Base-by-base conservation (phyloP, 345 rosid genomes). In the Eucalyptus sideroxylon region DNA sequence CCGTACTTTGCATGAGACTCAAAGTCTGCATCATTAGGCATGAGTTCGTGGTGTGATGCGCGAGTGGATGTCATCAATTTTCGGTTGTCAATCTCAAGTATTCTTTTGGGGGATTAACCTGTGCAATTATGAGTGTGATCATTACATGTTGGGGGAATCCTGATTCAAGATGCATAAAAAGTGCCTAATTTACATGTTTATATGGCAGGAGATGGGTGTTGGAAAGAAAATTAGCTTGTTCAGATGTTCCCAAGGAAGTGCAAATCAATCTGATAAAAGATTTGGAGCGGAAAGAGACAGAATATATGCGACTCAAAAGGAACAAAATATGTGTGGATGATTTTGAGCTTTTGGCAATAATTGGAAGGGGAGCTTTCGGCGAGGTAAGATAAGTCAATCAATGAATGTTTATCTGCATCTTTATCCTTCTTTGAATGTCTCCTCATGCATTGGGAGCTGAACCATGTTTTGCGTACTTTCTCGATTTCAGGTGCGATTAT, bases 251-350 rank as follows among this genome's bases (percentile, higher is more conserved):
- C 51, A 95, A 94, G 91, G 99, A 96, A 92, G 99, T 96, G 90
- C 97, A 96, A 90, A 95, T 97, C 88, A 93, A 91, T 95, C 93
- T 96, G 94, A 96, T 97, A 86, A 97, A 96, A 92, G 99, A 97
- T 93, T 92, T 97, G 62, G 99, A 97, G 94, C 92, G 98, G 89
- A 96, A 97, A 92, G 99, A 96, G 95, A 97, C 99, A 3, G 98
- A 97, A 87, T 97, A 95, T 90, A 97, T 96, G 96, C 95, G 99
- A 90, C 97, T 97, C 47, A 97, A 95, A 94, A 96, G 99, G 95
- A 94, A 96, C 93, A 97, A 93, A 93, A 95, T 96, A 86, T 96
- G 97, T 87, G 99, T 94, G 14, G 99, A 96, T 90, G 99, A 96
- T 91, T 97, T 97, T 93, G 98, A 97, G 94, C 99, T 93, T 90